Evolutionary conservation across 306 rosid genomes (phyloP), one percentile per base, ranked within the genome.

Genomic region (Citrullus amarus): DNA sequence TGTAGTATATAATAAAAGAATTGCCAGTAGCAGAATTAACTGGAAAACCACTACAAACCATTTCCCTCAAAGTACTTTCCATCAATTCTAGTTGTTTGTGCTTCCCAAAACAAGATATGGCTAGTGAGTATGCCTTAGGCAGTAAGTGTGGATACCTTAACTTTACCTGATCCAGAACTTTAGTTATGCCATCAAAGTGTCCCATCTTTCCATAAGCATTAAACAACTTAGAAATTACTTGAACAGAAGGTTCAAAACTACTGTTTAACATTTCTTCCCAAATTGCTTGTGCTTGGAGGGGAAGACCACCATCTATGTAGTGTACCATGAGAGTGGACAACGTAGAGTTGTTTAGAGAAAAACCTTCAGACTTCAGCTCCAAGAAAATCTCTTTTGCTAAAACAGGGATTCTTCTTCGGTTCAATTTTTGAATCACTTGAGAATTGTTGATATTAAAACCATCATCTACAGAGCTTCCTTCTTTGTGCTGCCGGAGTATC

Each of bases 101-200:
- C 80, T 84, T 87, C 67, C 96, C 97, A 84, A 92, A 89, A 82
- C 91, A 89, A 50, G 92, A 80, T 28, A 94, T 83, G 71, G 98
- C 98, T 51, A 88, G 80, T 39, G 89, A 84, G 86, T 84, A 94
- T 50, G 86, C 90, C 73, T 77, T 82, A 56, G 96, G 97, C 22
- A 89, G 81, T 43, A 82, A 80, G 71, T 83, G 44, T 44, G 84
- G 82, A 68, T 87, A 83, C 77, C 90, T 88, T 13, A 77, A 71
- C 67, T 80, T 80, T 34, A 82, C 65, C 71, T 81, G 87, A 54
- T 70, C 83, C 38, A 93, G 79, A 79, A 90, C 57, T 57, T 81
- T n/a, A 17, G 73, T 71, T 69, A 89, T 85, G 69, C 60, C 84
- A 12, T 73, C 66, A 28, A 86, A 89, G 36, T 76, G 54, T 66